Evolutionary conservation across 768 basidiomycete genomes (phyloP).

Genomic region (Tylopilus subfusipes): DNA sequence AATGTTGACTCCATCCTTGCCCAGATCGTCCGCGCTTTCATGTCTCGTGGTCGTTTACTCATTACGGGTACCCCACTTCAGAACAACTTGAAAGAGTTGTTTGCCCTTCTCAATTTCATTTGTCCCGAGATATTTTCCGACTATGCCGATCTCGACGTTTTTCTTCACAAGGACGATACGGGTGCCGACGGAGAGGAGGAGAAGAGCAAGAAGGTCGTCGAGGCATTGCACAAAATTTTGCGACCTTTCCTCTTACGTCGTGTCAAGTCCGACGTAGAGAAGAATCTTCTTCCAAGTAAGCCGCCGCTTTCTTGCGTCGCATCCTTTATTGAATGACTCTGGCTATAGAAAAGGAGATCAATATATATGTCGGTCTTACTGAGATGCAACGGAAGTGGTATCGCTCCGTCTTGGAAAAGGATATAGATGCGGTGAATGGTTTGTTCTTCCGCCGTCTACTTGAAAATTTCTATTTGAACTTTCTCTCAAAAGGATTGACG

Average conservation of each 20-base stretch:
- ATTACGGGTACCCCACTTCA: slow-evolving; percentile 97
- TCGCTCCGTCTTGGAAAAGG: slow-evolving; percentile 91
- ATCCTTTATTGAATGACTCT: neutral
- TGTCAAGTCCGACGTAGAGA: slow-evolving; percentile 97
- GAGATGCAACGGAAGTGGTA: slow-evolving; percentile 99
- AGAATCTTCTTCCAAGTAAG: slow-evolving; percentile 86
- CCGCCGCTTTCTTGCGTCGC: neutral
- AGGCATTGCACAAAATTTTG: slow-evolving; percentile 95
- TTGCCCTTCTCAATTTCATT: slow-evolving; percentile 90
- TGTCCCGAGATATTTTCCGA: slow-evolving; percentile 95
- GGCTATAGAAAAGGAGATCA: slow-evolving; percentile 88
- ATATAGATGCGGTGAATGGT: slow-evolving; percentile 98
- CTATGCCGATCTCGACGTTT: slow-evolving; percentile 87
- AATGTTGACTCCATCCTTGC: slow-evolving; percentile 95
- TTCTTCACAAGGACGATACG: slow-evolving; percentile 84
- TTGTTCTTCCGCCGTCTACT: slow-evolving; percentile 14
- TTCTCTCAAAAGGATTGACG: slow-evolving; percentile 58
- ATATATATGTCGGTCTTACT: slow-evolving; percentile 94
- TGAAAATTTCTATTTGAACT: neutral
- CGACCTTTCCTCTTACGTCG: slow-evolving; percentile 91
- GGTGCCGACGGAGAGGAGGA: slow-evolving; percentile 69
- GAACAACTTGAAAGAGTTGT: slow-evolving; percentile 96
- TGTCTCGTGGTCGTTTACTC: slow-evolving; percentile 81
- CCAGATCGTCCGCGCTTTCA: slow-evolving; percentile 90
- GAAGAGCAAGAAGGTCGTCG: slow-evolving; percentile 89